Evolutionary conservation across 441 rosid species (phyloP).

Genomic region (Eutrema salsugineum): DNA sequence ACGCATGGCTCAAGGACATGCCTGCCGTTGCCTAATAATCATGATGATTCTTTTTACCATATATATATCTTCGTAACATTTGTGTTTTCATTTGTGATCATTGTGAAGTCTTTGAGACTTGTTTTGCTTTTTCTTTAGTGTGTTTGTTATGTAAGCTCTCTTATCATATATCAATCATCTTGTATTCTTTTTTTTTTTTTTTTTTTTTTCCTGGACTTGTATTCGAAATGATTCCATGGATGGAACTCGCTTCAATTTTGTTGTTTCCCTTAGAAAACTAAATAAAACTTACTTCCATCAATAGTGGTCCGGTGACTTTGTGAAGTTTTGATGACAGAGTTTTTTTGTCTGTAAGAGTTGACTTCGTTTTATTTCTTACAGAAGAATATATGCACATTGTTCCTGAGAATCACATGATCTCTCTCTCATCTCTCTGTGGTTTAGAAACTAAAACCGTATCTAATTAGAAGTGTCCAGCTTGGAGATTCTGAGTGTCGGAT

Average conservation of each 20-base stretch:
- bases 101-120: neutral
- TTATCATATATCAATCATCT: neutral
- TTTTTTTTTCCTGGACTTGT: constrained; percentile 16
- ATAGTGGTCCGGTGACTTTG: neutral
- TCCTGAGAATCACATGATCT: neutral
- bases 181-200: neutral
- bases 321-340: neutral
- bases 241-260: constrained; percentile 3
- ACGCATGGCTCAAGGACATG: constrained; percentile 88
- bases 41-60: neutral
- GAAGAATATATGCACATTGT: neutral
- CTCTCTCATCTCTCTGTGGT: neutral
- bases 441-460: neutral
- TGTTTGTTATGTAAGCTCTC: neutral
- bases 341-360: neutral
- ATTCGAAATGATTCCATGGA: neutral
- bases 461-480: neutral
- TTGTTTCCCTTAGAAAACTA: neutral
- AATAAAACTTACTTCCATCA: neutral
- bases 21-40: constrained; percentile 64
- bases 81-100: neutral
- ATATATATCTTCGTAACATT: neutral
- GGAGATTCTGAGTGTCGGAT: constrained; percentile 16
- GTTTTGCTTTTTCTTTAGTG: neutral
- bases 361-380: neutral